Base-by-base conservation (phyloP, 176 grass and related monocot species). In the Oryza punctata region DNA sequence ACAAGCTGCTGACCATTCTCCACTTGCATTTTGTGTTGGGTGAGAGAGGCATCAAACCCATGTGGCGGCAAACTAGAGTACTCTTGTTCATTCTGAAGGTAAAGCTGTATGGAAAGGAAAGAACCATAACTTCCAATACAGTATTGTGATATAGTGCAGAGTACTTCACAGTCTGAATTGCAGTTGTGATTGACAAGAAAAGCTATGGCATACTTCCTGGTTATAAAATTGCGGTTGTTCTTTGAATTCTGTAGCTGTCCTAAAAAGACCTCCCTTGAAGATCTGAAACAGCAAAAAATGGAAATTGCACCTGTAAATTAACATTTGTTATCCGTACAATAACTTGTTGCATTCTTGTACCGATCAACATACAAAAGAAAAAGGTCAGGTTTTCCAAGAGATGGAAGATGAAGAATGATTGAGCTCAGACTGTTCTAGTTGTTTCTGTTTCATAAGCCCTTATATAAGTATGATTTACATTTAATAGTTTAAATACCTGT, bases 21-120 rank as follows among this genome's bases (percentile, higher is more conserved):
- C 75, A 86, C 83, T 47, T 91, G 75, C 12, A 94, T 83, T 67
- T 94, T 75, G 28, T 79, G 37, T 21, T 94, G 85, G 28, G 91
- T 75, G 15, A 77, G 69, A 3, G 88, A 94, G 79, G 91, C 67
- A 78, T 94, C 85, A 86, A 94, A 94, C 7, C 91, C 91, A 76
- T 91, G 81, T 72, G 77, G 77, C 3, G 82, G 88, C 24, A 94
- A 52, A 26, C 82, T 91, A 80, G 86, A 90, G 73, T 88, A 70
- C 63, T 94, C 85, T 44, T 88, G 49, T 44, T 86, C 84, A 72
- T 94, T 83, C 91, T 94, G 45, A 86, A 79, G 80, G 35, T 80
- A 76, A 67, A 75, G 21, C 19, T 69, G 33, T 40, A n/a, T 38
- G n/a, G 4, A 73, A 87, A 71, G 63, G 38, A 74, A 63, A 35